These are phyloP conservation scores for Parietaria judaica DNA, from an alignment of 306 rosid species.

Conservation along the genomic window DNA sequence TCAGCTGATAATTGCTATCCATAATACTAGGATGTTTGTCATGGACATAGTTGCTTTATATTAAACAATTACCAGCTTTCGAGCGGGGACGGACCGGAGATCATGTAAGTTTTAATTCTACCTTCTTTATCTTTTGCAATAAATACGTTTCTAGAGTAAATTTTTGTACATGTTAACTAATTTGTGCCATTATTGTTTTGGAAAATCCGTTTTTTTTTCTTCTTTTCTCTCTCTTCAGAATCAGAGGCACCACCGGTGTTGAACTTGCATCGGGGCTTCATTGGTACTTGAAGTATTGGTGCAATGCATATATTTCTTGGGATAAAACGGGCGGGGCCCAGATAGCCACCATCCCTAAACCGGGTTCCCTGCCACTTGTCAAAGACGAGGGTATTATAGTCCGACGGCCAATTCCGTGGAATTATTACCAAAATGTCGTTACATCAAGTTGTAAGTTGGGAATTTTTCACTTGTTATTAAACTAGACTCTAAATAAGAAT, in stretches of 20 bases:
- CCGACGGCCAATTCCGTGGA: slow-evolving; percentile 83
- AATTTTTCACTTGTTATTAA: no score
- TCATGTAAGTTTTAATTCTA: slow-evolving; percentile 27
- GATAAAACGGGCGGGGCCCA: slow-evolving; percentile 90
- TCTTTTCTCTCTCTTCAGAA: slow-evolving; percentile 35
- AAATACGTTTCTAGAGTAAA: neutral
- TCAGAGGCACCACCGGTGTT: slow-evolving; percentile 77
- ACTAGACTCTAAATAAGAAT: no score
- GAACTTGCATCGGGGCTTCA: slow-evolving; percentile 86
- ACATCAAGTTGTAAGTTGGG: slow-evolving; percentile 81
- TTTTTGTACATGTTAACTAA: neutral
- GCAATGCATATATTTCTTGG: slow-evolving; percentile 90
- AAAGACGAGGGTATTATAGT: slow-evolving; percentile 48
- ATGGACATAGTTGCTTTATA: slow-evolving; percentile 70
- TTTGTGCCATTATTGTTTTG: slow-evolving; percentile 1
- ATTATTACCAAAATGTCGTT: slow-evolving; percentile 94
- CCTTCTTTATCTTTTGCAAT: neutral
- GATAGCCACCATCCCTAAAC: slow-evolving; percentile 63
- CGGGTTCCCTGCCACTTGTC: slow-evolving; percentile 68
- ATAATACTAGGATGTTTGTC: slow-evolving; percentile 57
- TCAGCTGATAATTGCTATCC: slow-evolving; percentile 6
- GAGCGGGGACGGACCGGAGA: slow-evolving; percentile 48
- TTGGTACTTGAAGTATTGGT: slow-evolving; percentile 91
- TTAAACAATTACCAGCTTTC: slow-evolving; percentile 47
- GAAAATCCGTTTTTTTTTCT: neutral